Base-by-base conservation (phyloP, 257 asterid genomes). In the Capsicum chinense region DNA sequence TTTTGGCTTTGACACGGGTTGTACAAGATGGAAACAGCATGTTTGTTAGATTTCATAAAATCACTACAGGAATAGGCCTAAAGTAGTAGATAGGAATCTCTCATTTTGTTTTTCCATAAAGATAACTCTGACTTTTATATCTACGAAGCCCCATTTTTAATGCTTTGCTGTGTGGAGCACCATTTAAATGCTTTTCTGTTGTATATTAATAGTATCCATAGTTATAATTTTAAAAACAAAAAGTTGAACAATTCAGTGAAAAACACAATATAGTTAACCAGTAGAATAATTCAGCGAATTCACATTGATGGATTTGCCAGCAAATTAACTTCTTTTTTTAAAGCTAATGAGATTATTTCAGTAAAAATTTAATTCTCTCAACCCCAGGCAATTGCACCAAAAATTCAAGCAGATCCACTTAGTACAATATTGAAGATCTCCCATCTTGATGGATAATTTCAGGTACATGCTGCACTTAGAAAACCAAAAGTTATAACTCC, bases 1-100 rank as follows among this genome's bases (percentile, higher is more conserved):
- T 68, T 68, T 68, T 39, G 14, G 26, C 56, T 17, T 69, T 16
- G 73, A 69, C 21, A 69, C 54, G 39, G 78, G 56, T 69, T 69
- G 54, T 69, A 39, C 4, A 69, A 39, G 78, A 69, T 69, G 78
- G 47, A 39, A 69, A 69, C 78, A 68, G 12, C 76, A 69, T 69
- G 78, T 39, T 37, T 69, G 78, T 39, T 37, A 68, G 76, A 68
- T 39, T 68, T 69, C 78, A 69, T 69, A 69, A 69, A 69, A 26
- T 39, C 78, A 15, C 78, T 8, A 69, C 54, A 69, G 26, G 14
- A 69, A 42, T 69, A 69, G 54, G 39, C 11, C 54, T 39, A 69
- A 69, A 14, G 33, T 16, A 39, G 19, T 39, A 7, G 15, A 39
- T 69, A 69, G 33, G 54, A 69, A 69, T 39, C 54, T 15, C 78